Evolutionary conservation across 345 rosid species (phyloP).

Genomic region (Eucalyptus melliodora): DNA sequence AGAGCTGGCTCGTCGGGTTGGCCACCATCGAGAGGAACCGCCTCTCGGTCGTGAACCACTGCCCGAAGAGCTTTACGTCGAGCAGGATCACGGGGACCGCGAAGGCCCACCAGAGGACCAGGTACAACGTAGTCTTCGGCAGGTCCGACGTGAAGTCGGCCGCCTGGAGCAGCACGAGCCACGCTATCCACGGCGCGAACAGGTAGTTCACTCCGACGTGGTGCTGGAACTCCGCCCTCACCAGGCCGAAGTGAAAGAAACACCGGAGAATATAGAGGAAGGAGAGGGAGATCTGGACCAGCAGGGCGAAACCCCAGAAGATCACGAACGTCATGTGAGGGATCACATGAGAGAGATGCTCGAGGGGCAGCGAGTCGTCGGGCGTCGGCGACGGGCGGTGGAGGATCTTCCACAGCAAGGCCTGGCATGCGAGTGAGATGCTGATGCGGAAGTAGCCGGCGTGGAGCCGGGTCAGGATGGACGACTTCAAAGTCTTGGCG

Average conservation of each 20-base stretch:
- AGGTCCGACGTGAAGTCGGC: not conserved
- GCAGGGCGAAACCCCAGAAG: constrained; percentile 18
- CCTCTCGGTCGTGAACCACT: constrained; percentile 34
- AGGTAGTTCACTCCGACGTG: constrained; percentile 27
- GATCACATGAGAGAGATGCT: not conserved
- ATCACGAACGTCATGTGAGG: constrained; percentile 6
- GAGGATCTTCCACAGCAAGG: constrained; percentile 23
- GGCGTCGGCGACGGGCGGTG: not conserved
- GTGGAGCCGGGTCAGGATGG: constrained; percentile 16
- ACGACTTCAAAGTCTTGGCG: not conserved
- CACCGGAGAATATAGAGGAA: constrained; percentile 16
- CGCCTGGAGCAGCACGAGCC: constrained; percentile 22
- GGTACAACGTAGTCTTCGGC: not conserved
- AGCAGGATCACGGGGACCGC: constrained; percentile 17
- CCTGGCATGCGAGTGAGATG: constrained; percentile 23
- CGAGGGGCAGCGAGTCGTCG: not conserved
- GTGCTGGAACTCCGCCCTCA: constrained; percentile 27
- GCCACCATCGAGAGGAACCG: constrained; percentile 24
- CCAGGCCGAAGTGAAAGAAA: constrained; percentile 12
- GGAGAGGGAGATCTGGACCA: constrained; percentile 10
- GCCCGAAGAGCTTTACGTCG: constrained; percentile 30
- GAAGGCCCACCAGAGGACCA: constrained; percentile 19
- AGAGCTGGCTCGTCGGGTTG: constrained; percentile 28
- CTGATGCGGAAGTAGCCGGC: constrained; percentile 34
- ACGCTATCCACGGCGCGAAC: constrained; percentile 28